phyloP scores from a whole-genome alignment of 2,329 filamentous ascomycete genomes.

The Colletotrichum musae region DNA sequence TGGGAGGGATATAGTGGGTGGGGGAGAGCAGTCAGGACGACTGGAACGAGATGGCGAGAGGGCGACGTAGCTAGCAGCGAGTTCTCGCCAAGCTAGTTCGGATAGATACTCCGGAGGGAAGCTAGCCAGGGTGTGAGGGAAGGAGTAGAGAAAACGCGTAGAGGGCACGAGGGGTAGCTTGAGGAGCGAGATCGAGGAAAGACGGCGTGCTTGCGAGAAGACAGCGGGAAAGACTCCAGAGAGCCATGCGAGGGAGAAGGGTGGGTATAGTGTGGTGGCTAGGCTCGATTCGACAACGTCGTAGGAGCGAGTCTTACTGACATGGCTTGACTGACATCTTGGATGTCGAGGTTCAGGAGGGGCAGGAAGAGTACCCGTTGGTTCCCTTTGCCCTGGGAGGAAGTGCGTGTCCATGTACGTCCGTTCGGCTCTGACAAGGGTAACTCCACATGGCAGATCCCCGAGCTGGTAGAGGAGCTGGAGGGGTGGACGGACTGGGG shows the following conservation, averaged over 20 bases:
- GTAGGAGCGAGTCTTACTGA: constrained; percentile 14
- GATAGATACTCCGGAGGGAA: constrained; percentile 36
- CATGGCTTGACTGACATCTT: constrained; percentile 27
- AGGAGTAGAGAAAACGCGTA: constrained; percentile 14
- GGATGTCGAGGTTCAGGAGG: constrained; percentile 9
- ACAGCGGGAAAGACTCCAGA: neutral
- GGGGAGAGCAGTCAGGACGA: constrained; percentile 21
- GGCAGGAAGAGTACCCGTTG: constrained; percentile 3
- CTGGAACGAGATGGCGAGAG: constrained; percentile 21
- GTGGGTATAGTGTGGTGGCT: constrained; percentile 22
- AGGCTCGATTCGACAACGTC: constrained; percentile 13
- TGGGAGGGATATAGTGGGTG: constrained; percentile 35
- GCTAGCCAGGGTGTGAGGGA: constrained; percentile 23
- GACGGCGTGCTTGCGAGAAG: constrained; percentile 10
- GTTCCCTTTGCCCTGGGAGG: constrained; percentile 30
- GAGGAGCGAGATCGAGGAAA: constrained; percentile 8
- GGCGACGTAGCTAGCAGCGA: constrained; percentile 22
- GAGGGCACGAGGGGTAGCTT: constrained; percentile 5
- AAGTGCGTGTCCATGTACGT: constrained; percentile 16
- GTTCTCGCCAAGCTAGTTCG: constrained; percentile 37
- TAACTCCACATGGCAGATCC: constrained; percentile 33
- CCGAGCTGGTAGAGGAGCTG: constrained; percentile 12
- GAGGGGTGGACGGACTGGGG: constrained; percentile 31
- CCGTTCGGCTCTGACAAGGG: constrained; percentile 18
- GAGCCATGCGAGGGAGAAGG: constrained; percentile 27